A percentile compares a stretch with the other conserved stretches of the same genome.
These are phyloP conservation scores for Lasiodiplodia gonubiensis DNA, from an alignment of 2,329 filamentous ascomycete species.

Conservation along the genomic window DNA sequence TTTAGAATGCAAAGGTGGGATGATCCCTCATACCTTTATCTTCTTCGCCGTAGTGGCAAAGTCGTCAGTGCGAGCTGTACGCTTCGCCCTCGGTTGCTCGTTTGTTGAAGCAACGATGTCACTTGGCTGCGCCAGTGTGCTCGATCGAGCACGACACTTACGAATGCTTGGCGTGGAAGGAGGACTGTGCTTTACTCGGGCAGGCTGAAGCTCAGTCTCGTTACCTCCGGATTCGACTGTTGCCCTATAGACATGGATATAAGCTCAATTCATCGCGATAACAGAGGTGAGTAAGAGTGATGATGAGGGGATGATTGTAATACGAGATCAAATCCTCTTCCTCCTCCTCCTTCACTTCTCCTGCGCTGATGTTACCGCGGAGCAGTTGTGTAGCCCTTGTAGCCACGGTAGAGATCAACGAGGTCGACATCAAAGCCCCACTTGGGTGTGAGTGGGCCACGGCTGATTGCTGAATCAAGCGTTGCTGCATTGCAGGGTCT, in stretches of 20 bases:
- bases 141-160: not conserved
- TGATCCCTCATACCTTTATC: not conserved
- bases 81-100: not conserved
- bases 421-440: not conserved
- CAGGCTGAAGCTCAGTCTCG: not conserved
- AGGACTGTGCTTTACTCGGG: not conserved
- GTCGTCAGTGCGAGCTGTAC: not conserved
- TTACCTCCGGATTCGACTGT: not conserved
- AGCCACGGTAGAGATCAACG: not conserved
- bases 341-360: not conserved
- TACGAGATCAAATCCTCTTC: not conserved
- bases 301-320: not conserved
- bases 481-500: not conserved
- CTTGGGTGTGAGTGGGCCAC: not conserved
- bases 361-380: not conserved
- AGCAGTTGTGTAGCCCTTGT: not conserved
- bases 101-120: not conserved
- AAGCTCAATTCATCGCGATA: not conserved
- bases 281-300: not conserved
- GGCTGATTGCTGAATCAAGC: not conserved
- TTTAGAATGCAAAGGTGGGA: not conserved
- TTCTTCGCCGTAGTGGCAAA: not conserved
- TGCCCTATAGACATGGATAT: not conserved
- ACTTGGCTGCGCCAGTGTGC: not conserved
- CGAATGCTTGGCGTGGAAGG: not conserved